Evolutionary conservation across 192 early-diverging fungal species (phyloP), one percentile per base, ranked within the genome.

Genomic region (Backusella sp.): DNA sequence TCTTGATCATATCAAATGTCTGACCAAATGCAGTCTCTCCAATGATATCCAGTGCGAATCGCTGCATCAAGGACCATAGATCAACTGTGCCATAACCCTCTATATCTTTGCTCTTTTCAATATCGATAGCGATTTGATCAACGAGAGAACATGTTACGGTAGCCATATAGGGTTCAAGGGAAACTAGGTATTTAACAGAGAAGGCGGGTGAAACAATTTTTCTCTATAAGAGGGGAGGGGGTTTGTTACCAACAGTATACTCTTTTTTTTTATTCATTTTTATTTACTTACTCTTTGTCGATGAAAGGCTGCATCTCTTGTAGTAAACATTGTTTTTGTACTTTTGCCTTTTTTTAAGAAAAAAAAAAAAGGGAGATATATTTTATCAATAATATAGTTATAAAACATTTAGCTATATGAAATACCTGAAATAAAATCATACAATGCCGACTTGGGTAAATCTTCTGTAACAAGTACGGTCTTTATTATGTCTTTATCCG

Each of bases 21-120:
- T 76, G 53, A 5, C 87, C 88, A 73, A 89, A 88, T 19, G 80
- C 84, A 0, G 84, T 84, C 23, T 85, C 81, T 1, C 88, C 88
- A 69, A 89, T 84, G 14, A 82, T 77, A 71, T 89, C 88, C 26
- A 89, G 37, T 15, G 88, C 70, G 5, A 80, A 46, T 34, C 77
- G 41, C 17, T 80, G 68, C 17, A 77, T 28, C 17, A 85, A 37
- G 3, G 23, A 67, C 74, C 84, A 82, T 28, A 86, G 80, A 56
- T 88, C 83, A 21, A 88, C 68, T 0, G 35, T 39, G 0, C 74
- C 76, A 32, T 36, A 53, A 1, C 56, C 70, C n/a, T 80, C 59
- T 4, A 66, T 69, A 21, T 76, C 69, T 3, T 53, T 70, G 9
- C 70, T 73, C 6, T 80, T 66, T 9, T 44, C 37, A 4, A 86